Base-by-base conservation (phyloP, 2,329 filamentous ascomycete genomes). In the Proliferodiscus dingleyae region DNA sequence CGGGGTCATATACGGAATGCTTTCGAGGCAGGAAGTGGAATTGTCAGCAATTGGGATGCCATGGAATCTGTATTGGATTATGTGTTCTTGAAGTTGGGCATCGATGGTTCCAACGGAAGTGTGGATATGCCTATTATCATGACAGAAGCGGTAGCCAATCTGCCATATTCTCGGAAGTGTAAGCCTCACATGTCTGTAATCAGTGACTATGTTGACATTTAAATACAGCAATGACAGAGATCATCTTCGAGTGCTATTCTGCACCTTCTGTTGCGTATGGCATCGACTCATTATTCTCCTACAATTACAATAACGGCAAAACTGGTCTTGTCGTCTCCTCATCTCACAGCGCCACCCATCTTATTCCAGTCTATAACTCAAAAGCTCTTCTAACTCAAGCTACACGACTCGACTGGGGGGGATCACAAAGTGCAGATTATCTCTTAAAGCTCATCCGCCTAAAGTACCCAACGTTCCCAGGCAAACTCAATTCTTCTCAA, bases 41-140 rank as follows among this genome's bases (percentile, higher is more conserved):
- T 98, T 38, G 81, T 97, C 50, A 90, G 88, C 66, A 97, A 97
- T 64, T 98, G 94, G 89, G 93, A 98, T 66, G 90, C 89, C 26
- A 89, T 95, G 81, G 93, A 98, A 67, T 89, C 91, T 47, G 75
- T 96, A 4, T 70, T 98, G 37, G 93, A 98, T 69, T 96, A 96
- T 66, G 78, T 90, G 33, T 98, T 98, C 65, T 75, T 96, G 56
- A 97, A 96, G 69, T 71, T 98, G 44, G 93, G 93, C 4, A 77
- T 98, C 57, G 89, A 94, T 54, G 81, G 81, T 13, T 72, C 73
- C 3, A 80, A 84, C 39, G 88, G 87, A 7, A 73, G 78, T 19
- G 81, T 98, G 51, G 89, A 91, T 59, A 74, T 89, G 59, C 90
- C 91, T 1, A 80, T 98, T 49, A 84, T 98, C 56, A 89, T 98